phyloP scores from a whole-genome alignment of 2,329 filamentous ascomycete genomes.

The Arthroderma sp. region DNA sequence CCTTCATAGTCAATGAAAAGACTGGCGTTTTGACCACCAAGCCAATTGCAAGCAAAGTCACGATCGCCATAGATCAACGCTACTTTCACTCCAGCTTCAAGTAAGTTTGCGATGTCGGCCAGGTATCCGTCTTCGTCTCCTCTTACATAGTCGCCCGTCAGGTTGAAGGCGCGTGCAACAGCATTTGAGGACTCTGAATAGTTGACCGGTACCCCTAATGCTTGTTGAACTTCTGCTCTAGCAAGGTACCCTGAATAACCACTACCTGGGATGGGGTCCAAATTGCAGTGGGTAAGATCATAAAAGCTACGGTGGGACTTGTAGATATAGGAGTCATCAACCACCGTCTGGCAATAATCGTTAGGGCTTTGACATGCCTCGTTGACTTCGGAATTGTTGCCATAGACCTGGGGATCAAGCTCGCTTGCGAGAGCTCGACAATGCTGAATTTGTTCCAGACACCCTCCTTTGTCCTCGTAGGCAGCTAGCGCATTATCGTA shows the following conservation, averaged over 20 bases:
- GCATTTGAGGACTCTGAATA: slow-evolving; percentile 36
- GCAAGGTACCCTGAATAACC: slow-evolving; percentile 46
- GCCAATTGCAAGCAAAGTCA: slow-evolving; percentile 43
- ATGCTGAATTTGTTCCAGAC: slow-evolving; percentile 39
- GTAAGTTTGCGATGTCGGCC: slow-evolving; percentile 45
- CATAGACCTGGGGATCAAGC: slow-evolving; percentile 38
- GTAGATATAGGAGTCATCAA: slow-evolving; percentile 33
- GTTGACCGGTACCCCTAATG: slow-evolving; percentile 46
- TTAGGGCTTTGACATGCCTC: slow-evolving; percentile 32
- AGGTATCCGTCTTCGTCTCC: slow-evolving; percentile 38
- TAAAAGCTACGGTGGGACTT: slow-evolving; percentile 40
- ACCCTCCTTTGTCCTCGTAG: slow-evolving; percentile 38
- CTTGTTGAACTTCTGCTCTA: slow-evolving; percentile 41
- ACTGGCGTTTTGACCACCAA: slow-evolving; percentile 63
- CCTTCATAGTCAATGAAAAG: slow-evolving; percentile 43
- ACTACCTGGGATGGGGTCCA: slow-evolving; percentile 39
- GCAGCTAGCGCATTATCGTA: slow-evolving; percentile 35
- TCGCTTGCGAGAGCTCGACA: slow-evolving; percentile 36
- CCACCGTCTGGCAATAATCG: slow-evolving; percentile 43
- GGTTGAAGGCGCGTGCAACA: slow-evolving; percentile 37
- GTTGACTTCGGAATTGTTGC: slow-evolving; percentile 34
- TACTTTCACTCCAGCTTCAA: slow-evolving; percentile 51
- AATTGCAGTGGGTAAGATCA: slow-evolving; percentile 40
- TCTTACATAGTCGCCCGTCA: slow-evolving; percentile 49
- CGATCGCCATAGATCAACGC: slow-evolving; percentile 58